Percentiles rank a stretch among this genome's conserved stretches.
Evolutionary conservation across 2,329 filamentous ascomycete genomes (phyloP).

Genomic region (Pyricularia sp.): DNA sequence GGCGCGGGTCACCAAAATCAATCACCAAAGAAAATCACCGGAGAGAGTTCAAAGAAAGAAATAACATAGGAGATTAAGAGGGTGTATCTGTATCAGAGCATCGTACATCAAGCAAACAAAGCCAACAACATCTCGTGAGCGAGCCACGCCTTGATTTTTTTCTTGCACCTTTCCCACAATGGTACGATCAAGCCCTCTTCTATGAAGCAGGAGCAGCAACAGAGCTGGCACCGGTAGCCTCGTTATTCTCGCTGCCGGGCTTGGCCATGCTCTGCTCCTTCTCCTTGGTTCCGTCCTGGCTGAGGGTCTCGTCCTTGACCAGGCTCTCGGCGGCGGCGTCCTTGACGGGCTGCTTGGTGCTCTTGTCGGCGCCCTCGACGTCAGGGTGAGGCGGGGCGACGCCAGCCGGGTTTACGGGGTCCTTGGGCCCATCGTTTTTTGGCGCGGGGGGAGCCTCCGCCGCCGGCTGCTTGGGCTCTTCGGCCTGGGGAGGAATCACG

Average conservation of each 20-base stretch:
- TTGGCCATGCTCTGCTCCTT: constrained; percentile 45
- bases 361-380: constrained; percentile 49
- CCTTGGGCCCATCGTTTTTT: constrained; percentile 1
- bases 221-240: constrained; percentile 26
- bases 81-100: neutral
- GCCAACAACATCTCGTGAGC: neutral
- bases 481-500: constrained; percentile 10
- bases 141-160: neutral
- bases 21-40: neutral
- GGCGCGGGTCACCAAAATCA: neutral
- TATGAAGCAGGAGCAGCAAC: neutral
- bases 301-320: constrained; percentile 28
- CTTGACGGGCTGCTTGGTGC: constrained; percentile 31
- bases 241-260: constrained; percentile 54
- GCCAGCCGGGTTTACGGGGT: constrained; percentile 11
- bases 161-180: neutral
- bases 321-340: constrained; percentile 18
- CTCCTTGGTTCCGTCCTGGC: constrained; percentile 51
- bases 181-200: neutral
- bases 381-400: constrained; percentile 52
- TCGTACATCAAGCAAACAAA: constrained; percentile 1
- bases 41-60: neutral
- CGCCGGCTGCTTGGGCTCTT: constrained; percentile 14
- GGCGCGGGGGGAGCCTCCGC: constrained; percentile 15
- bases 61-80: neutral